A percentile compares a stretch with the other conserved stretches of the same genome.
phyloP scores from a whole-genome alignment of 1,139 yeast genomes.

The Sugiyamaella neomexicana region DNA sequence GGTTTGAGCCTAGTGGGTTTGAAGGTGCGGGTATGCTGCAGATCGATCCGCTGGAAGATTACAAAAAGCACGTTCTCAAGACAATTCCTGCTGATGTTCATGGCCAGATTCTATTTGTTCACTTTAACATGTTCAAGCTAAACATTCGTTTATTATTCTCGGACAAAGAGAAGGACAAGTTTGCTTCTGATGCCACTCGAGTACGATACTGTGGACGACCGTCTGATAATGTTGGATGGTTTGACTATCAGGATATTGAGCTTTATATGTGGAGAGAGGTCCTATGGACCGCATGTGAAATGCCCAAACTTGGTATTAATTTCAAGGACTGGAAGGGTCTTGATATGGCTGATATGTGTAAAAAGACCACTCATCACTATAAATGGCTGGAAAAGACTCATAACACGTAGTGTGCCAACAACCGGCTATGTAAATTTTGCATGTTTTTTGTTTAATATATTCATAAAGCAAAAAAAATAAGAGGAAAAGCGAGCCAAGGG shows the following conservation, averaged over 20 bases:
- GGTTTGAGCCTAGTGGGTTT: conserved; percentile 39
- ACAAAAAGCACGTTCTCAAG: conserved; percentile 37
- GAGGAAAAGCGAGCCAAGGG: background rate
- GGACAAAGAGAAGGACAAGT: conserved; percentile 32
- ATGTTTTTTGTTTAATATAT: conserved; percentile 2
- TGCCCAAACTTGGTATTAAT: conserved; percentile 36
- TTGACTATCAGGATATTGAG: conserved; percentile 53
- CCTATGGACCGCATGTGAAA: conserved; percentile 58
- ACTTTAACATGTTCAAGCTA: conserved; percentile 64
- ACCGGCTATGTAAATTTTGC: background rate
- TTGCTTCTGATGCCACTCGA: conserved; percentile 48
- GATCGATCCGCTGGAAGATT: conserved; percentile 63
- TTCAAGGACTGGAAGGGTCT: conserved; percentile 51
- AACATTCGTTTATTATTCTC: conserved; percentile 46
- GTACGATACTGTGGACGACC: conserved; percentile 59
- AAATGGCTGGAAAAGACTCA: conserved; percentile 34
- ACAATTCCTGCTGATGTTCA: conserved; percentile 28
- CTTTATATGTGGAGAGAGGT: conserved; percentile 60
- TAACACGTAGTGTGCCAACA: background rate
- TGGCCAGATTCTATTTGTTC: conserved; percentile 48
- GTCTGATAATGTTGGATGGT: conserved; percentile 42
- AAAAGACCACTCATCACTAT: conserved; percentile 33
- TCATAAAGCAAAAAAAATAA: background rate
- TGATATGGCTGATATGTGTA: conserved; percentile 40
- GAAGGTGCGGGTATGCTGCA: conserved; percentile 74